Conservation (phyloP, 768 basidiomycete species). For the Leccinellum luteum region DNA sequence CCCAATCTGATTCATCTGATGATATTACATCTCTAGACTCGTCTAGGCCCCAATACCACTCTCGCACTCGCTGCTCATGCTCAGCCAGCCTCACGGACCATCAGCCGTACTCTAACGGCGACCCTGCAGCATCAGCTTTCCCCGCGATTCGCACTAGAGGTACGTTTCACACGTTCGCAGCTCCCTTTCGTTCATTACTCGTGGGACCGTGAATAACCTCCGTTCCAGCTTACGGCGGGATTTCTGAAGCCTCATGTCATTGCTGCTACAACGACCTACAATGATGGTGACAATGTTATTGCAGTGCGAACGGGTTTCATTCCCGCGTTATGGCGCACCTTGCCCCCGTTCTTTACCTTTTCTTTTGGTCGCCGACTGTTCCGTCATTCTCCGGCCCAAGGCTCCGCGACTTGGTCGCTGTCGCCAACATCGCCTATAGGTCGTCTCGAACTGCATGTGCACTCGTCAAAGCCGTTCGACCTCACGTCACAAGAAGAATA, state of each 20-base stretch:
- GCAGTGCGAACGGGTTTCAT: constrained; percentile 37
- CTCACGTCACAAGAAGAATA: constrained; percentile 26
- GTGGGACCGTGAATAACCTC: constrained; percentile 14
- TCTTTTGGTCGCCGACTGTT: constrained; percentile 52
- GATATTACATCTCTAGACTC: constrained; percentile 39
- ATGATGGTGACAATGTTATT: constrained; percentile 46
- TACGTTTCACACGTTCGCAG: constrained; percentile 25
- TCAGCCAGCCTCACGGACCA: constrained; percentile 21
- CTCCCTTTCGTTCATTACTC: constrained; percentile 8
- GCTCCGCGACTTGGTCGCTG: constrained; percentile 36
- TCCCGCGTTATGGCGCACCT: constrained; percentile 30
- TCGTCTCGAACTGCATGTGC: constrained; percentile 40
- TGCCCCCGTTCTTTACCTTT: constrained; percentile 42
- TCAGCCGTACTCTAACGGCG: constrained; percentile 51
- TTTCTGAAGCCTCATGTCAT: constrained; percentile 42
- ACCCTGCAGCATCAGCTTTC: constrained; percentile 78
- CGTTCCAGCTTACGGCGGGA: constrained; percentile 37
- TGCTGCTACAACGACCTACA: constrained; percentile 46
- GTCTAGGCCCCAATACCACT: constrained; percentile 44
- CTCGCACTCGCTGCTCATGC: constrained; percentile 40
- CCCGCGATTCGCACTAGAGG: constrained; percentile 54
- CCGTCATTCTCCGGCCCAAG: constrained; percentile 45
- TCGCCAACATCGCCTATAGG: constrained; percentile 21
- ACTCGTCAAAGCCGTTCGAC: constrained; percentile 43
- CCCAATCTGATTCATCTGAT: constrained; percentile 22